Base-by-base conservation (phyloP, 129 eudicot genomes). In the Centaurea solstitialis region DNA sequence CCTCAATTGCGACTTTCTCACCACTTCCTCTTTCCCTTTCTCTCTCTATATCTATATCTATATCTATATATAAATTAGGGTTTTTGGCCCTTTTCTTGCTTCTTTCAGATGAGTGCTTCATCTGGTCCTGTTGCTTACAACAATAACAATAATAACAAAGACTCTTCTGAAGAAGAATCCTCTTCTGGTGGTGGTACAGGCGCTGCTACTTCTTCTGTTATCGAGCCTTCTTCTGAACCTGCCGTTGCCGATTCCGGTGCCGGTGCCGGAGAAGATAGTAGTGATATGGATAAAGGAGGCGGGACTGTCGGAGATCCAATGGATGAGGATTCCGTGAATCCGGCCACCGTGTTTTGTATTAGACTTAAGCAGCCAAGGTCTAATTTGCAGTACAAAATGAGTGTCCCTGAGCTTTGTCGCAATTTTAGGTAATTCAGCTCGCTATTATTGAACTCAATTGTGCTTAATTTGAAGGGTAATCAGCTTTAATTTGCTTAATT, bases 391-490 rank as follows among this genome's bases (percentile, higher is more conserved):
- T 90, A 87, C 41, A 95, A 91, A 62, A 95, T 95, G 99, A 95
- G 97, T 62, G 99, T 95, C 66, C 99, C 99, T 41, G 98, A 95
- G 33, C 93, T 95, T 21, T 95, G 98, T 84, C 99, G 99, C 30
- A 93, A 89, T 85, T 95, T 95, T 76, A 95, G 99, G 99, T 95
- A 43, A 20, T 76, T 65, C 45, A 4, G 38, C 24, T 47, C 69
- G 38, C 4, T 41, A 4, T 76, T 39, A 13, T 26, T 59, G 57
- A 12, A 64, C 57, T 76, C 72, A 76, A 20, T 11, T 76, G 62
- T 38, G 57, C 22, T 67, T 68, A 6, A 10, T 76, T 76, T 70
- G 39, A 33, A 59, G 23, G 26, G 33, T 57, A 0, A 15, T n/a
- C 18, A 12, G 67, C 2, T 37, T 68, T 26, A 57, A 12, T 20